Base-by-base conservation (phyloP, 192 early-diverging fungal genomes). In the Coemansia sp. region DNA sequence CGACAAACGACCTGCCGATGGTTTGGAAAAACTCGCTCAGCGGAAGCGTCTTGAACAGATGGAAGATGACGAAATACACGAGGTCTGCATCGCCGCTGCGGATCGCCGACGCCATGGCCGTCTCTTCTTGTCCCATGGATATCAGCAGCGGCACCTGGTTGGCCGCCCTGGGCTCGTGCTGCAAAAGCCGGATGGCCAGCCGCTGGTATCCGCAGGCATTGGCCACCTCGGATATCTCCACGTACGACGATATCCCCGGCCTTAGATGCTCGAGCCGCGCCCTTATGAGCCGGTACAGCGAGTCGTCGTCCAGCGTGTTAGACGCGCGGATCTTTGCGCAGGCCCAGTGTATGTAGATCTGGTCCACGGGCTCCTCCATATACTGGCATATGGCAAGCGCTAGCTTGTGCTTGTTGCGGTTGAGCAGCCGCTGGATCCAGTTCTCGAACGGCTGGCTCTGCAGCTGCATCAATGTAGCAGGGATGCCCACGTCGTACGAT, bases 81-180 rank as follows among this genome's bases (percentile, higher is more conserved):
- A 99, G 84, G 77, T 99, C 96, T 8, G 93, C 91, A 55, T 99
- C 95, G 0, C 95, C 92, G 69, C 94, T 97, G 54, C 91, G 91
- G 29, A 98, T 90, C 0, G 96, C 95, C 48, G 94, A 95, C 10
- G 83, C 74, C 64, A 99, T 82, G 0, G 98, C 94, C 3, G 89
- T 64, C 30, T 90, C 89, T 50, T 97, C 92, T 67, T 95, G 87
- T 60, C 90, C 82, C 95, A 99, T 97, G 29, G 88, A 89, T 53
- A 98, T 88, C 18, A 99, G 73, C 19, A 98, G 65, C 27, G 95
- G 96, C 4, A 99, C 96, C 71, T 98, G 95, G 80, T 90, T 90
- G 11, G 90, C 92, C 1, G 96, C 91, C 9, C 90, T 86, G 19
- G 95, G 93, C 69, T 99, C 98, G 74, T 93, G 93, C 58, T 97